phyloP scores from a whole-genome alignment of 1,139 yeast genomes.

The Pichia sp. region DNA sequence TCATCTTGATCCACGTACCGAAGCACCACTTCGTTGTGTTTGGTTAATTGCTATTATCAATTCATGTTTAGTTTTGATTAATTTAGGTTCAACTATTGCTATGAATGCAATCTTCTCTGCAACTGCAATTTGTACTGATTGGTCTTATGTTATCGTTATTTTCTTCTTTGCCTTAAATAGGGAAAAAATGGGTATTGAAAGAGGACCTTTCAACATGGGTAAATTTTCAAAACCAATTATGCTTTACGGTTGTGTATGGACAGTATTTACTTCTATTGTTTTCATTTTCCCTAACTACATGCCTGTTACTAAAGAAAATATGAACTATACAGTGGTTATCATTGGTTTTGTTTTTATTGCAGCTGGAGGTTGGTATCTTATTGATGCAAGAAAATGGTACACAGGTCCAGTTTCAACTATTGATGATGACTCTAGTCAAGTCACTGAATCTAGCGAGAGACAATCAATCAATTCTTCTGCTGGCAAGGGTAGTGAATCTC shows the following conservation, averaged over 20 bases:
- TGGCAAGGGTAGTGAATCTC: neutral
- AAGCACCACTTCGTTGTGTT: constrained; percentile 35
- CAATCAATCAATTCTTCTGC: neutral
- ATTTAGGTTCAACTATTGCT: constrained; percentile 34
- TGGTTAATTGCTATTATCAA: constrained; percentile 31
- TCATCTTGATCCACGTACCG: constrained; percentile 30
- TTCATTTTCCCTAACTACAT: constrained; percentile 44
- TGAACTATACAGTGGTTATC: constrained; percentile 46
- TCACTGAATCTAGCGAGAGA: neutral
- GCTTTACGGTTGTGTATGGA: constrained; percentile 36
- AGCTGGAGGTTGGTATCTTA: constrained; percentile 30
- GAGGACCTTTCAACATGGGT: constrained; percentile 35
- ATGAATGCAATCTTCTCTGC: constrained; percentile 45
- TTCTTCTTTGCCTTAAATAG: constrained; percentile 33
- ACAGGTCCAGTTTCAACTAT: constrained; percentile 29
- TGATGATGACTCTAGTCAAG: constrained; percentile 19
- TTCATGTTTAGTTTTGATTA: constrained; percentile 32
- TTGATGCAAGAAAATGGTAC: constrained; percentile 31
- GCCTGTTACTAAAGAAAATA: constrained; percentile 43
- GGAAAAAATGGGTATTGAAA: constrained; percentile 34
- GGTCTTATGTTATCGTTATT: constrained; percentile 36
- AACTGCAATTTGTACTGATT: constrained; percentile 41
- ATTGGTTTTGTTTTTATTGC: constrained; percentile 29
- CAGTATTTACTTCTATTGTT: constrained; percentile 39
- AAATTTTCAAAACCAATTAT: constrained; percentile 28